Base-by-base conservation (phyloP, 768 basidiomycete genomes). In the Naganishia vaughanmartiniae region DNA sequence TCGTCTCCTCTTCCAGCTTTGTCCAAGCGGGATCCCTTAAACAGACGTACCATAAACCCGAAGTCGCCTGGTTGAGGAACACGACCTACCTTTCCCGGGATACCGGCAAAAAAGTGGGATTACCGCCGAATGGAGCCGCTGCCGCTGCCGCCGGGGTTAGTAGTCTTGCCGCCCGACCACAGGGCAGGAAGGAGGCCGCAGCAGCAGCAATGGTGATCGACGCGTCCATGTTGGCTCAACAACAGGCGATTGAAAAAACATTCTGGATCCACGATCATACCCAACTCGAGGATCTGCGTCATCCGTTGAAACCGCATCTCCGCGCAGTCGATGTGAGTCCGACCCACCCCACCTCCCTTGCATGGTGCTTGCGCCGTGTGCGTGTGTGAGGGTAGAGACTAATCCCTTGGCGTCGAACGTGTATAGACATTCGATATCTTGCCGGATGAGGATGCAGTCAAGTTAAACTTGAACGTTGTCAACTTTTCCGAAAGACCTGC, bases 11-110 rank as follows among this genome's bases (percentile, higher is more conserved):
- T 53, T 80, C 81, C 31, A 75, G 81, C 1, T 76, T 78, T 15
- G 76, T 81, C 6, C 78, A 76, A 34, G 82, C 84, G 24, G 83
- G 83, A 28, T 74, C 83, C 17, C 82, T 69, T 85, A 21, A 83
- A 85, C 58, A 85, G 87, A 56, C 75, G 80, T 26, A 69, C 60
- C 73, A 85, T 83, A 9, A 85, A 45, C 73, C 74, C 5, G 81
- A 92, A 69, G 93, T 96, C 14, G 85, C 91, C 0, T 97, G 94
- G 94, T 84, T 97, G 65, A 86, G 94, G 65, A 92, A 90, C 79
- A 95, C 93, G 0, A 93, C 93, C 76, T 94, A 96, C 76, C 86
- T 94, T 67, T 72, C 76, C 24, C 55, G 54, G 10, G 55, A 56
- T 39, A 70, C 36, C 2, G 68, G 68, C 24, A 63, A 63, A n/a